Evolutionary conservation across 768 basidiomycete genomes (phyloP), one percentile per base, ranked within the genome.

Genomic region (Tricholoma matsutake): DNA sequence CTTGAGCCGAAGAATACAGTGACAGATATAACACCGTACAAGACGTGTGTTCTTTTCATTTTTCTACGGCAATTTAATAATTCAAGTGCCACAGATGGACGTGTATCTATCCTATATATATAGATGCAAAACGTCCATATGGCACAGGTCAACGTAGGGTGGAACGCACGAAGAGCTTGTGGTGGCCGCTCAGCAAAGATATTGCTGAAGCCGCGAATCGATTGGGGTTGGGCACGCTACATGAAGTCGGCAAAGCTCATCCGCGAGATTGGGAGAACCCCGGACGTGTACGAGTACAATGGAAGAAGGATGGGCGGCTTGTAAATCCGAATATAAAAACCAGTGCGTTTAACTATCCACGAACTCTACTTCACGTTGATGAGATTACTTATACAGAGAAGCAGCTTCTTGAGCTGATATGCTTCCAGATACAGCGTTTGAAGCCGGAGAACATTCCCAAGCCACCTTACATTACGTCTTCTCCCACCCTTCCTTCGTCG

Each of bases 251-350:
- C 69, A 98, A 96, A 74, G 79, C 84, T 28, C 96, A 99, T 69
- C 96, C 96, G 10, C 84, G 92, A 56, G 96, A 99, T 73, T 99
- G 96, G 96, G 96, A 92, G 69, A 99, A 99, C 72, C 96, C 96
- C 0, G 96, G 96, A 8, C 84, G 96, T 25, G 93, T 99, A 61
- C 86, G 94, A 64, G 91, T 98, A 22, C 91, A 91, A 69, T 93
- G 90, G 89, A 94, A 91, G 82, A 89, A 88, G 72, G 88, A 92
- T 61, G 91, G 82, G 1, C 72, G 73, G 54, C 78, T 89, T 8
- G 74, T 89, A 61, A 89, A 92, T 67, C 78, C 82, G 2, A 69
- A 72, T n/a, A 86, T 94, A 68, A 86, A 83, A 76, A 89, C 87
- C 32, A 94, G 92, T 94, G 70, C 66, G 88, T 81, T 28, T 43